Percentiles rank a stretch among this genome's conserved stretches.
Conservation (phyloP, 352 stramenopile species). For the Aphanomyces stellatus region DNA sequence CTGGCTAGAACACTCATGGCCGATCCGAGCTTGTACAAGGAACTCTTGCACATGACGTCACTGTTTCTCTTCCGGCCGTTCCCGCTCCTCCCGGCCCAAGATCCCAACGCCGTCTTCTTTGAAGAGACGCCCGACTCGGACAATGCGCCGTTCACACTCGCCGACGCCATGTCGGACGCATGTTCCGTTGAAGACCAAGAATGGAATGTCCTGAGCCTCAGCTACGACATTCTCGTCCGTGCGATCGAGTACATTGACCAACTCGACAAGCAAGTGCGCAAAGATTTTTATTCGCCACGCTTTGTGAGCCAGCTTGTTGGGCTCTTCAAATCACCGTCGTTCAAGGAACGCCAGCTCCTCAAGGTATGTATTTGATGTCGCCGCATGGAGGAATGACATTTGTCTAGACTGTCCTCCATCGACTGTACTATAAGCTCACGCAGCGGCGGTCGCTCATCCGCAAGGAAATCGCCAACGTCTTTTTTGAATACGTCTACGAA, state of each 20-base stretch:
- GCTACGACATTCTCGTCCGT: conserved; percentile 75
- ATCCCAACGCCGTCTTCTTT: conserved; percentile 72
- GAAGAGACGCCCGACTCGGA: conserved; percentile 32
- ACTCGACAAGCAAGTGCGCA: conserved; percentile 78
- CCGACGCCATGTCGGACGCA: conserved; percentile 5
- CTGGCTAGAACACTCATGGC: conserved; percentile 26
- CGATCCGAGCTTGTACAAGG: conserved; percentile 72
- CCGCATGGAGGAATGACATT: no score
- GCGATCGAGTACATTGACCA: conserved; percentile 85
- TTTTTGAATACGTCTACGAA: conserved; percentile 92
- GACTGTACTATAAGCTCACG: conserved; percentile 86
- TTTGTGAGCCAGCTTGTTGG: conserved; percentile 77
- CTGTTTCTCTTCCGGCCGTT: conserved; percentile 82
- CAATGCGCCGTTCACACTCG: not conserved
- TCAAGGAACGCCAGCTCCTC: conserved; percentile 77
- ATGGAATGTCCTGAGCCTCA: conserved; percentile 70
- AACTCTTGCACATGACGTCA: conserved; percentile 69
- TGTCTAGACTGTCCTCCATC: conserved; percentile 52
- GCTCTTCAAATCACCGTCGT: conserved; percentile 81
- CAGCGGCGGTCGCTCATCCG: conserved; percentile 80
- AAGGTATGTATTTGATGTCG: conserved; percentile 33
- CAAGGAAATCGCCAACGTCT: conserved; percentile 80
- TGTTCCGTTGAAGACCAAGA: conserved; percentile 49
- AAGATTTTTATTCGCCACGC: conserved; percentile 74
- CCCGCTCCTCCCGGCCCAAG: conserved; percentile 32